These are phyloP conservation scores for Sugiyamaella xylanicola DNA, from an alignment of 1,139 yeast genomes.

Conservation along the genomic window DNA sequence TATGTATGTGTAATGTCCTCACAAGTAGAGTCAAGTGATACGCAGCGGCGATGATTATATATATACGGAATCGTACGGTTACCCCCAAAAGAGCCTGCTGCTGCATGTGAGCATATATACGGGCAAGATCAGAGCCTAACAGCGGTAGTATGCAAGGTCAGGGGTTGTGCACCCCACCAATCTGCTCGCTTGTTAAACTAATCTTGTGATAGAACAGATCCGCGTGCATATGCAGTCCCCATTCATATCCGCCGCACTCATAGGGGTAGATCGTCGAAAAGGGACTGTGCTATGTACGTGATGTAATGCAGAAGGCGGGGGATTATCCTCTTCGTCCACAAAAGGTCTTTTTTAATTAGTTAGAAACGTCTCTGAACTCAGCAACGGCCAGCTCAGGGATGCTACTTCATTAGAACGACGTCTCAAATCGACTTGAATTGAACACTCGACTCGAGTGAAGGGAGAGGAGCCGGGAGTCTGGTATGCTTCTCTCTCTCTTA, in stretches of 20 bases:
- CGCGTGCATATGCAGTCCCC: background rate
- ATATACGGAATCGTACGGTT: background rate
- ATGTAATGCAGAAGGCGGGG: background rate
- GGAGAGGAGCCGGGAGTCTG: background rate
- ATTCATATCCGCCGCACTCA: background rate
- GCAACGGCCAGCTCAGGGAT: no score
- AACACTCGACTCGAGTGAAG: background rate
- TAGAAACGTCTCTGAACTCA: no score
- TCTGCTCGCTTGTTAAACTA: background rate
- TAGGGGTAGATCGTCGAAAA: background rate
- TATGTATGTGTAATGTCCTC: no score
- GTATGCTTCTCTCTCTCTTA: no score
- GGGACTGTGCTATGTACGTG: no score
- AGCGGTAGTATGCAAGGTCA: background rate
- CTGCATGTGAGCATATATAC: background rate
- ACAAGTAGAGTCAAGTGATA: no score
- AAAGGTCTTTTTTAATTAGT: no score
- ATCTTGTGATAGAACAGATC: constrained; percentile 1
- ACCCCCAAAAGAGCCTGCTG: background rate
- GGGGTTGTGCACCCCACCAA: constrained; percentile 3
- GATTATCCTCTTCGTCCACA: background rate
- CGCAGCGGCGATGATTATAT: background rate
- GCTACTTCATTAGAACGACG: background rate
- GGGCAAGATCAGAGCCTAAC: background rate
- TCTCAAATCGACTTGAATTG: background rate